These are phyloP conservation scores for Biscogniauxia sp. DNA, from an alignment of 2,329 filamentous ascomycete genomes.

Conservation along the genomic window DNA sequence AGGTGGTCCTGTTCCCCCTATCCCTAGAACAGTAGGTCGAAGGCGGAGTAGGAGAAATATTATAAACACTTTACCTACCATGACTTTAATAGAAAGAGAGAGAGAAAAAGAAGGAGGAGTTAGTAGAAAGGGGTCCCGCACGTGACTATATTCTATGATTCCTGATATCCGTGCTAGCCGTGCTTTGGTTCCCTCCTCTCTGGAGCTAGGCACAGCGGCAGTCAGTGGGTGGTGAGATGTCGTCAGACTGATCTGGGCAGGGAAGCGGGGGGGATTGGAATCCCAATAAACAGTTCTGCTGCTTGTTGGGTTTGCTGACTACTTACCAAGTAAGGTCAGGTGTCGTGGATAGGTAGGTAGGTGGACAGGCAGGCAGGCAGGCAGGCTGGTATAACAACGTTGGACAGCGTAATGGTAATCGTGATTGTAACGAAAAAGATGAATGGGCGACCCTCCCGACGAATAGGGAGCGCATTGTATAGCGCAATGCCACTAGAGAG, in stretches of 20 bases:
- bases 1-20: too few species aligned
- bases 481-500: not conserved
- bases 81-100: too few species aligned
- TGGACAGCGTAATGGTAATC: too few species aligned
- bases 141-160: not conserved
- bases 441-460: not conserved
- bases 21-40: too few species aligned
- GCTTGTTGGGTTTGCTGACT: not conserved
- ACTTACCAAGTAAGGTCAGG: too few species aligned
- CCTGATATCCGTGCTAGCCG: not conserved
- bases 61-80: too few species aligned
- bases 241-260: not conserved
- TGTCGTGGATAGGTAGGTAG: too few species aligned
- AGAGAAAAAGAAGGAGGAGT: too few species aligned
- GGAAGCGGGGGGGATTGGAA: not conserved
- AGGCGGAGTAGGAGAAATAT: too few species aligned
- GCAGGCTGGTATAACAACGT: too few species aligned
- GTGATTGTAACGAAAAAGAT: too few species aligned
- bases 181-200: not conserved
- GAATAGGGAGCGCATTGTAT: not conserved
- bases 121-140: not conserved
- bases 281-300: not conserved
- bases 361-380: too few species aligned
- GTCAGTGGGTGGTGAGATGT: not conserved
- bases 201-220: not conserved